Conservation (phyloP, 768 basidiomycete genomes). For the Lactifluus rugatus region DNA sequence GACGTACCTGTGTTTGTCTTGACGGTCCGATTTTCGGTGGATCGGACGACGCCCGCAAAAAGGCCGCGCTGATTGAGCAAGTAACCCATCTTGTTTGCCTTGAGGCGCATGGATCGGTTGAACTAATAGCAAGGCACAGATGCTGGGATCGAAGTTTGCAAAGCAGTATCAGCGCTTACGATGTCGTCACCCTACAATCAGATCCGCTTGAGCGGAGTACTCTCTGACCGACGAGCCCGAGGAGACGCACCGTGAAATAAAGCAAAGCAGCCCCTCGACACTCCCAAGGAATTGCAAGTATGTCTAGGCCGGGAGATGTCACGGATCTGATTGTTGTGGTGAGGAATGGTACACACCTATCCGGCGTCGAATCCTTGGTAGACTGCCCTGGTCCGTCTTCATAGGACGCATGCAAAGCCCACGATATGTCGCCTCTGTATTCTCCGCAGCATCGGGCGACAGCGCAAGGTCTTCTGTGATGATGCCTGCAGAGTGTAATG, state of each 20-base stretch:
- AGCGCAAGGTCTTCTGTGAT: conserved; percentile 73
- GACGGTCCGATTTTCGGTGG: conserved; percentile 49
- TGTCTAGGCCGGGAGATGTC: conserved; percentile 36
- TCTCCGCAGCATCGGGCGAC: conserved; percentile 50
- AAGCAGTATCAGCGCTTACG: conserved; percentile 34
- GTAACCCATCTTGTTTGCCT: conserved; percentile 72
- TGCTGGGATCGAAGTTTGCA: neutral
- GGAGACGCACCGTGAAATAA: conserved; percentile 71
- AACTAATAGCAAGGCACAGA: conserved; percentile 41
- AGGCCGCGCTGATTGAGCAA: conserved; percentile 85
- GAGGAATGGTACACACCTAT: conserved; percentile 37
- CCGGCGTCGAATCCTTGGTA: conserved; percentile 45
- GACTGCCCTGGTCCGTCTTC: conserved; percentile 21
- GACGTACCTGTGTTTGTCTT: conserved; percentile 50
- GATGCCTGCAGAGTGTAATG: conserved; percentile 48
- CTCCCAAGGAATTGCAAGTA: conserved; percentile 71
- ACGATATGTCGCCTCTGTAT: conserved; percentile 70
- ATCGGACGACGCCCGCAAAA: conserved; percentile 60
- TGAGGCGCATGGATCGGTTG: conserved; percentile 79
- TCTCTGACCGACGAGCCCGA: neutral
- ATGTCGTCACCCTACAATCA: conserved; percentile 74
- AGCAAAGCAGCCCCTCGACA: conserved; percentile 75
- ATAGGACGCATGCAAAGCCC: conserved; percentile 47
- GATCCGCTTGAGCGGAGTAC: neutral
- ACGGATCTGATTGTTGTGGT: neutral